Evolutionary conservation across 345 rosid genomes (phyloP).

Genomic region (Salix udensis): DNA sequence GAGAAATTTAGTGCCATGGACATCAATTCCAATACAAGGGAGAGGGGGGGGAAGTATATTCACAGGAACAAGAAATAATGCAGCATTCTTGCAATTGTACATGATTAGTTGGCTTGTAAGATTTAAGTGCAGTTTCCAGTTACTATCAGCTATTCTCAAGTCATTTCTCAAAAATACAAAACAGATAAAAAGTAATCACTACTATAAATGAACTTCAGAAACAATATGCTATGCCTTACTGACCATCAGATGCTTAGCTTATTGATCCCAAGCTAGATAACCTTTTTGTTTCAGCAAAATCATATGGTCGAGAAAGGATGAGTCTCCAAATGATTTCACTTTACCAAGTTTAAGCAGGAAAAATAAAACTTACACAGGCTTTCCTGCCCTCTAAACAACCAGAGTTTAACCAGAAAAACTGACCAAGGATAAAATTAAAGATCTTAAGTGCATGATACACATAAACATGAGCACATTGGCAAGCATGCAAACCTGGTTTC

Average conservation of each 20-base stretch:
- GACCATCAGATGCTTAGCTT: not conserved
- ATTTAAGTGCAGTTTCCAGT: not conserved
- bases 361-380: not conserved
- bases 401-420: not conserved
- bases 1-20: not conserved
- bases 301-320: not conserved
- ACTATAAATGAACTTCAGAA: not conserved
- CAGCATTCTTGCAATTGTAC: not conserved
- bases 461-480: not conserved
- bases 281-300: not conserved
- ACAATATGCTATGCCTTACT: not conserved
- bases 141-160: not conserved
- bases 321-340: not conserved
- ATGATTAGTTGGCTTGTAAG: too few relatives aligned
- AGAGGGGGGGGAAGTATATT: not conserved
- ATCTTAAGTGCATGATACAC: not conserved
- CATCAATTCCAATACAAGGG: not conserved
- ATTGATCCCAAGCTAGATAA: too few relatives aligned
- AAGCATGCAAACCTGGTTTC: not conserved
- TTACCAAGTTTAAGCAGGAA: not conserved
- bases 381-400: not conserved
- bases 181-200: not conserved
- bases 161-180: not conserved
- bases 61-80: not conserved
- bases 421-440: not conserved